phyloP scores from a whole-genome alignment of 371 early-diverging fungal genomes.

The Homolaphlyctis polyrhiza region DNA sequence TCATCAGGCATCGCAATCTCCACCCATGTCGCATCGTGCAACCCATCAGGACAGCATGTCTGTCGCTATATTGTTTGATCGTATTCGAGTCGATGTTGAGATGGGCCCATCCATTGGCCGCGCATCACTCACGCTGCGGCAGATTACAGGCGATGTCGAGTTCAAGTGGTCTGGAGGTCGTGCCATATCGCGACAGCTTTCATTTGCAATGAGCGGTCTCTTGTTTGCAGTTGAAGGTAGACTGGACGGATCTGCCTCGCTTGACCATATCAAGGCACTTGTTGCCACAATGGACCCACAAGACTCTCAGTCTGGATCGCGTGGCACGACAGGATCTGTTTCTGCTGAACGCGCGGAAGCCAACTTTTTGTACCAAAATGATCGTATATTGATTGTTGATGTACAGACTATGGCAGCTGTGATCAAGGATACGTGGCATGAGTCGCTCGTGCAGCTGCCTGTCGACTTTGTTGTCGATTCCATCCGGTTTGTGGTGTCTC shows the following conservation, averaged over 20 bases:
- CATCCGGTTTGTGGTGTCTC: conserved; percentile 43
- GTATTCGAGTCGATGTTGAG: conserved; percentile 57
- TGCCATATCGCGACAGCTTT: background rate
- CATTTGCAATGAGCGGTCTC: conserved; percentile 28
- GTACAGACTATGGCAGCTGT: conserved; percentile 28
- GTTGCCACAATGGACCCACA: conserved; percentile 5
- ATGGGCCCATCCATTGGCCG: conserved; percentile 75
- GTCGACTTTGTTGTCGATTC: conserved; percentile 24
- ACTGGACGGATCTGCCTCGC: conserved; percentile 45
- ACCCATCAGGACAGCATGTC: conserved; percentile 16
- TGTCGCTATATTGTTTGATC: conserved; percentile 42
- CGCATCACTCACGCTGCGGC: conserved; percentile 22
- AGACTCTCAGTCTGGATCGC: background rate
- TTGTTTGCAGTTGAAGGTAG: conserved; percentile 52
- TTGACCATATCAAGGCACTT: conserved; percentile 21
- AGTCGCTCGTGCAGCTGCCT: conserved; percentile 7
- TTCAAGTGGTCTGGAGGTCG: background rate
- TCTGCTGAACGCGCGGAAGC: conserved; percentile 36
- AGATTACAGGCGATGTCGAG: conserved; percentile 2
- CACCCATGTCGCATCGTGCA: background rate
- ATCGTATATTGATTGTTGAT: conserved; percentile 55
- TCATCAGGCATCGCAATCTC: too few relatives aligned
- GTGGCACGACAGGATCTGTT: conserved; percentile 6
- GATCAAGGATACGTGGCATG: conserved; percentile 35
- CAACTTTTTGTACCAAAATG: conserved; percentile 64